Evolutionary conservation across 179 eudicot species (phyloP), one percentile per base, ranked within the genome.

Genomic region (Patellifolia procumbens): DNA sequence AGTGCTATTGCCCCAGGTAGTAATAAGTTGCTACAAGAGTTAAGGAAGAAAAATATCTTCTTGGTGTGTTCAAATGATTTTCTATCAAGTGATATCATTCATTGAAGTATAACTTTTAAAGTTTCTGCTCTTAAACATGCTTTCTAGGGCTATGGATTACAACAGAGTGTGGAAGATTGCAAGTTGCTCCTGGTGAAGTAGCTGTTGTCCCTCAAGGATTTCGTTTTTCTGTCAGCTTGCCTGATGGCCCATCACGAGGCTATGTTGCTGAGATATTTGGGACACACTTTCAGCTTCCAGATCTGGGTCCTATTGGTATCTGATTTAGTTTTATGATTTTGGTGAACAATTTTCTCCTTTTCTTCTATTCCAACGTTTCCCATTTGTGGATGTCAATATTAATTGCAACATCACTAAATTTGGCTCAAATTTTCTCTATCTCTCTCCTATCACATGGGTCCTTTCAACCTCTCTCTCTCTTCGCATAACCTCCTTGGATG

Each of bases 221-320:
- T 55, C 95, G 97, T 74, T 95, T 93, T 66, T 76, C 80, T 61
- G 77, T 95, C 76, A 76, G 75, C 83, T 83, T 95, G 78, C 97
- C 97, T 12, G 99, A 95, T 81, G 99, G 99, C 60, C 97, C 97
- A 55, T 92, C 97, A 39, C 92, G 97, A 52, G 99, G 97, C 58
- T 95, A 93, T 76, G 95, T 95, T 20, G 93, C 97, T 71, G 99
- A 95, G 81, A 82, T 89, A 37, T 95, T 95, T 75, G 97, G 97
- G 76, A 78, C 95, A 31, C 97, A 95, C 87, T 93, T 89, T 78
- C 95, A 92, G 80, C 99, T 95, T 76, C 97, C 99, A 62, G 99
- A 93, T 76, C 90, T 93, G 64, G 99, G 99, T 37, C 97, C 97
- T 51, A 90, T 95, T 81, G 99, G 99, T 95, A 81, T 69, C 65